A percentile compares a stretch with the other conserved stretches of the same genome.
Conservation (phyloP, 139 green algal genomes). For the Chlorella vulgaris region DNA sequence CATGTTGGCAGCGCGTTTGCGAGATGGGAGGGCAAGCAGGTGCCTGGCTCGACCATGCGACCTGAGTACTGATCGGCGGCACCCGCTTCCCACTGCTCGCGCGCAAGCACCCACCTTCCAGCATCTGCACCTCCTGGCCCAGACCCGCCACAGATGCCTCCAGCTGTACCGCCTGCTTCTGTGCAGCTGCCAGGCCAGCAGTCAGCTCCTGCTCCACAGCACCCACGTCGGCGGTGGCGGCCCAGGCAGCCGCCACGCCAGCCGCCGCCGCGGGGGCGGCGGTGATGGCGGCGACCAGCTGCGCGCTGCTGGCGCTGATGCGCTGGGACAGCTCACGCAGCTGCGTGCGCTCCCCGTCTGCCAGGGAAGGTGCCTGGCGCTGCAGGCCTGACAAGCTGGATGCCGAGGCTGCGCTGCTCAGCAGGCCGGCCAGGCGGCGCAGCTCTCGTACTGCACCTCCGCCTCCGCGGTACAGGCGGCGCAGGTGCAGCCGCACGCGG, state of each 20-base stretch:
- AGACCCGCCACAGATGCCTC: conserved; percentile 9
- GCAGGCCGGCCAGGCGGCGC: conserved; percentile 69
- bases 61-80: too few species aligned
- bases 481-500: conserved; percentile 85
- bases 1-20: too few species aligned
- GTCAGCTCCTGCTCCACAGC: background rate
- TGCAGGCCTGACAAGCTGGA: background rate
- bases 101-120: conserved; percentile 10
- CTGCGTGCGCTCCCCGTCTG: background rate
- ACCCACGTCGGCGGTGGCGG: background rate
- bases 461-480: conserved; percentile 83
- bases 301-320: background rate
- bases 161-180: background rate
- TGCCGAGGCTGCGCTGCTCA: background rate
- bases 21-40: too few species aligned
- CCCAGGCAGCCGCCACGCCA: background rate
- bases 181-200: conserved; percentile 32
- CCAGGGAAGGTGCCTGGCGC: background rate
- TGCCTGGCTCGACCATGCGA: too few species aligned
- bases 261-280: background rate
- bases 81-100: too few species aligned
- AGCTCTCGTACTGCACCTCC: conserved; percentile 79
- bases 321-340: background rate
- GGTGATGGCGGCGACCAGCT: background rate
- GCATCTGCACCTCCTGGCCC: conserved; percentile 16